Conservation (phyloP, 345 rosid species). For the Citrus inodora region DNA sequence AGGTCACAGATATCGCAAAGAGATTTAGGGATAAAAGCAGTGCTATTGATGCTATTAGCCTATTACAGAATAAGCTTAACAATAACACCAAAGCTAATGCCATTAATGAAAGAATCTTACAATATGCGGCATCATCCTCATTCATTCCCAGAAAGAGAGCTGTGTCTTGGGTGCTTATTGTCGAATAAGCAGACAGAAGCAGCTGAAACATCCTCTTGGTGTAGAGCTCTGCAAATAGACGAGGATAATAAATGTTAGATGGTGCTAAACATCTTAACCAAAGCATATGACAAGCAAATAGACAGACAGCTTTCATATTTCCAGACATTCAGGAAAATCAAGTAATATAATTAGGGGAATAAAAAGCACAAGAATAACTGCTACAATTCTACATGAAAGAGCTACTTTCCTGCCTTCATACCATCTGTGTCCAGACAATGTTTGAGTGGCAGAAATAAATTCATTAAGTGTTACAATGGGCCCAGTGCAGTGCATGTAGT, state of each 20-base stretch:
- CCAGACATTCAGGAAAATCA: neutral
- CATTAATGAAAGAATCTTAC: slow-evolving; percentile 42
- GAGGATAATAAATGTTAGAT: neutral
- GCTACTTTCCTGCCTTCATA: too few species aligned
- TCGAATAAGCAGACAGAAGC: slow-evolving; percentile 79
- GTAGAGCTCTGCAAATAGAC: slow-evolving; percentile 58
- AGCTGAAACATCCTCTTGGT: slow-evolving; percentile 76
- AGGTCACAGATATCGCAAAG: neutral
- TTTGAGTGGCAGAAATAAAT: neutral
- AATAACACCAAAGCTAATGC: neutral
- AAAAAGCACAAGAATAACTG: neutral
- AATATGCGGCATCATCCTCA: slow-evolving; percentile 68
- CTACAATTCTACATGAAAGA: too few species aligned
- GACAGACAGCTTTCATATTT: neutral
- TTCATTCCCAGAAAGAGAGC: slow-evolving; percentile 86
- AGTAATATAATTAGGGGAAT: neutral
- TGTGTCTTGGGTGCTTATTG: slow-evolving; percentile 63
- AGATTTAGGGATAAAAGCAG: neutral
- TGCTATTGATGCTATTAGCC: neutral
- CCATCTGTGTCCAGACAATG: too few species aligned
- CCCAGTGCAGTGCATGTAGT: neutral
- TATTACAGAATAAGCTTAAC: neutral
- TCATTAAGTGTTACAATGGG: neutral
- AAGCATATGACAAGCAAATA: slow-evolving; percentile 1
- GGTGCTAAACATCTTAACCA: neutral